Conservation (phyloP, 306 rosid species). For the Acacia crassicarpa region DNA sequence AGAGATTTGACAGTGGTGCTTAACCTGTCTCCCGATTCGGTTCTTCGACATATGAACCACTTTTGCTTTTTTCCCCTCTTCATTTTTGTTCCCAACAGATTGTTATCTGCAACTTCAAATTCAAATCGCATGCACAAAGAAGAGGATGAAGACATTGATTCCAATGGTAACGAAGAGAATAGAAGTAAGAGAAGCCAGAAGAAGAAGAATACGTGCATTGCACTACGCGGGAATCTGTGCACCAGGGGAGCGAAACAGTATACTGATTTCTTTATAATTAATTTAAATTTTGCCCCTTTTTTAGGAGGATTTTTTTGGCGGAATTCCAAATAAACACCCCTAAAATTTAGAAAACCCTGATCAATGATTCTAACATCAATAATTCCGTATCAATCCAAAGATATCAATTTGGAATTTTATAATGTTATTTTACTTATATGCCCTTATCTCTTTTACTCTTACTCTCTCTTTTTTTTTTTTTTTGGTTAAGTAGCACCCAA, state of each 20-base stretch:
- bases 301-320: too few relatives aligned
- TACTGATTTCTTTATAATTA: too few relatives aligned
- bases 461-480: too few relatives aligned
- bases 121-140: not conserved
- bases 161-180: not conserved
- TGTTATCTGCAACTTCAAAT: not conserved
- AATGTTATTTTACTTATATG: too few relatives aligned
- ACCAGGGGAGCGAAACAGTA: not conserved
- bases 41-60: not conserved
- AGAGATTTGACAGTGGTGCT: conserved; percentile 7
- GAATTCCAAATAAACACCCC: too few relatives aligned
- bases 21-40: not conserved
- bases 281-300: too few relatives aligned
- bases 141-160: not conserved
- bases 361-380: too few relatives aligned
- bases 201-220: not conserved
- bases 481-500: too few relatives aligned
- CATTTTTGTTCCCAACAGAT: not conserved
- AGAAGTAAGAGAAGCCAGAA: not conserved
- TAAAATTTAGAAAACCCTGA: too few relatives aligned
- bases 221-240: not conserved
- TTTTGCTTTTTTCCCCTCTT: not conserved
- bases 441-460: too few relatives aligned
- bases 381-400: too few relatives aligned
- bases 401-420: too few relatives aligned